Evolutionary conservation across 352 stramenopile species (phyloP), one percentile per base, ranked within the genome.

Genomic region (Sclerospora graminicola): DNA sequence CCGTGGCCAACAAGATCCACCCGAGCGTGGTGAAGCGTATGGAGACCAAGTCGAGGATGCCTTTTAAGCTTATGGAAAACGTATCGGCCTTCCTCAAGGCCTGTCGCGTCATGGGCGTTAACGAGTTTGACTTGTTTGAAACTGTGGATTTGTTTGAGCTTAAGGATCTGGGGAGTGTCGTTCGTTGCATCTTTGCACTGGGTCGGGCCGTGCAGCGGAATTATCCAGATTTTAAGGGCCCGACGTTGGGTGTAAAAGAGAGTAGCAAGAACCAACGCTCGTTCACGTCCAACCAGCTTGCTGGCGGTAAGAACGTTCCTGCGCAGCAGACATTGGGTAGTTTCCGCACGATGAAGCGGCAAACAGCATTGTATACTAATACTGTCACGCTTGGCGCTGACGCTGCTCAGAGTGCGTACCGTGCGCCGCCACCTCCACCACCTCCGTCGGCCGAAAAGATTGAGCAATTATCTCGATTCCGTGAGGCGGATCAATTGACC

Each of bases 21-120:
- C 60, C 75, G 11, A 60, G 58, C 37, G 41, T 84, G 9, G 63
- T 93, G 14, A 58, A 55, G 45, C 75, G 79, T 49, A 66, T 93
- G 24, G 76, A 92, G 56, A 84, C 57, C 37, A 79, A 89, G 48
- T 94, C 82, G 13, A 86, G 69, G 44, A 87, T 95, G 75, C 75
- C 83, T 10, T 97, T 97, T 66, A 94, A 94, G 70, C 76, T 92
- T 42, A 95, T 95, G 84, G 85, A 96, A 54, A 94, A 95, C 48
- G 81, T 96, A 28, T 84, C 78, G 36, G 57, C 60, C 15, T 96
- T 95, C 49, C 48, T 95, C 45, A 73, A 76, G 45, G 84, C 72
- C 10, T 94, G 82, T 42, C 78, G 82, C 38, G 58, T 60, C 21
- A 82, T 96, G 41, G 84, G 84, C 34, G 80, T 96, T n/a, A 72